phyloP scores from a whole-genome alignment of 306 rosid genomes.

The Quercus robur region DNA sequence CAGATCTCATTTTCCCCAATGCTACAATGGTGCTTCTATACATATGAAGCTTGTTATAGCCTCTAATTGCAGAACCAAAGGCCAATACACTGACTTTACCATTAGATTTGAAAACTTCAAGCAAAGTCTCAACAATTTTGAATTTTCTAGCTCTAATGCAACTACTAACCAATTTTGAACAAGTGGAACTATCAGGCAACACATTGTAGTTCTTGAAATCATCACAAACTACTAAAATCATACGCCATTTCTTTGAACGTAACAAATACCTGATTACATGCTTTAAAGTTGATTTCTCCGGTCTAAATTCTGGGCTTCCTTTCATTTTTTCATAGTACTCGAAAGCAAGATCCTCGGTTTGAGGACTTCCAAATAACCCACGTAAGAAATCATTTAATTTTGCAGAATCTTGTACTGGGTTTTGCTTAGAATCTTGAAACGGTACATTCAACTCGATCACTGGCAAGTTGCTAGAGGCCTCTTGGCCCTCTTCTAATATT shows the following conservation, averaged over 20 bases:
- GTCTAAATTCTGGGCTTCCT: slow-evolving; percentile 49
- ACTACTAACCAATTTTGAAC: slow-evolving; percentile 46
- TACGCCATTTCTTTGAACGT: slow-evolving; percentile 51
- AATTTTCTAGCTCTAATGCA: slow-evolving; percentile 61
- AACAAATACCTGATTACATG: slow-evolving; percentile 59
- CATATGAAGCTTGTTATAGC: slow-evolving; percentile 74
- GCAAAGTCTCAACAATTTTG: slow-evolving; percentile 40
- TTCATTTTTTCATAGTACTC: slow-evolving; percentile 54
- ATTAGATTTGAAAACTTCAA: slow-evolving; percentile 32
- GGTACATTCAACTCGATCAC: slow-evolving; percentile 25
- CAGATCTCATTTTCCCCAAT: slow-evolving; percentile 36
- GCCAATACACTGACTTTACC: slow-evolving; percentile 34
- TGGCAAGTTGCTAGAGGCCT: slow-evolving; percentile 28
- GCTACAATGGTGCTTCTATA: slow-evolving; percentile 44
- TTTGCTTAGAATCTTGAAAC: slow-evolving; percentile 8
- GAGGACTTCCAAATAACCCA: slow-evolving; percentile 43
- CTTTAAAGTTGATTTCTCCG: slow-evolving; percentile 42
- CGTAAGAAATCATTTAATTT: slow-evolving; percentile 45
- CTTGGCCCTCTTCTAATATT: slow-evolving; percentile 47
- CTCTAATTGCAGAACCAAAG: slow-evolving; percentile 50
- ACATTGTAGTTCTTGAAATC: slow-evolving; percentile 51
- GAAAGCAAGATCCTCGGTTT: slow-evolving; percentile 38
- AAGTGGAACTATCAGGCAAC: slow-evolving; percentile 51
- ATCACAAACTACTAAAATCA: slow-evolving; percentile 31
- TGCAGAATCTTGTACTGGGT: slow-evolving; percentile 25